Conservation (phyloP, 768 basidiomycete genomes). For the Kwoniella mangroviensis region DNA sequence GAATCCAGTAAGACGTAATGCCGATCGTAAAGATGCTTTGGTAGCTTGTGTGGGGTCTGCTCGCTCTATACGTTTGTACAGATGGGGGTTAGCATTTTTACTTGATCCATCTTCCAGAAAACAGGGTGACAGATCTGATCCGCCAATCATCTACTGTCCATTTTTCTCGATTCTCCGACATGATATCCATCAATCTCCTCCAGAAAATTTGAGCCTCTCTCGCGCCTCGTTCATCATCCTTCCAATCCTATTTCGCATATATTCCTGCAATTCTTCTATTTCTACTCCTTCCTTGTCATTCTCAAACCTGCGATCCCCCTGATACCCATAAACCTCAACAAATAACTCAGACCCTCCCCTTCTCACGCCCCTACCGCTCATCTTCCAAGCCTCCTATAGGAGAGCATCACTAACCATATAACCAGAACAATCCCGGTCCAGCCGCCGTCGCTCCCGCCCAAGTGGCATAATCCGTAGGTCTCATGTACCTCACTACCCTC, state of each 20-base stretch:
- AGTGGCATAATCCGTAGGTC: slow-evolving; percentile 80
- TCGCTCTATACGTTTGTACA: slow-evolving; percentile 43
- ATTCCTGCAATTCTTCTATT: too few relatives aligned
- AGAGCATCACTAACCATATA: slow-evolving; percentile 70
- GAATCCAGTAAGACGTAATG: slow-evolving; percentile 62
- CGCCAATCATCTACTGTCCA: too few relatives aligned
- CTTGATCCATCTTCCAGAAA: neutral
- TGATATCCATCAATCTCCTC: too few relatives aligned
- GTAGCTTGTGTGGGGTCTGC: slow-evolving; percentile 57
- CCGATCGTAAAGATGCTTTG: slow-evolving; percentile 55
- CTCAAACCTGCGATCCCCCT: too few relatives aligned
- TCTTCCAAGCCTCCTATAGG: neutral
- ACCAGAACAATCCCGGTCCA: slow-evolving; percentile 78
- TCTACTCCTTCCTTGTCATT: too few relatives aligned
- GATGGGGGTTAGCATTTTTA: neutral
- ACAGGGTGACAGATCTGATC: neutral
- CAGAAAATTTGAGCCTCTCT: too few relatives aligned
- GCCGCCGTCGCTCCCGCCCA: slow-evolving; percentile 81
- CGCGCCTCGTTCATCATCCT: too few relatives aligned
- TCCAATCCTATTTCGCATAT: too few relatives aligned
- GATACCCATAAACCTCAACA: too few relatives aligned
- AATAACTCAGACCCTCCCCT: too few relatives aligned
- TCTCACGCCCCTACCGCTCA: neutral
- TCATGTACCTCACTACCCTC: slow-evolving; percentile 86
- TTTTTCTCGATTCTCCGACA: too few relatives aligned